phyloP scores from a whole-genome alignment of 148 eudicot genomes.

The Persicaria maculosa region DNA sequence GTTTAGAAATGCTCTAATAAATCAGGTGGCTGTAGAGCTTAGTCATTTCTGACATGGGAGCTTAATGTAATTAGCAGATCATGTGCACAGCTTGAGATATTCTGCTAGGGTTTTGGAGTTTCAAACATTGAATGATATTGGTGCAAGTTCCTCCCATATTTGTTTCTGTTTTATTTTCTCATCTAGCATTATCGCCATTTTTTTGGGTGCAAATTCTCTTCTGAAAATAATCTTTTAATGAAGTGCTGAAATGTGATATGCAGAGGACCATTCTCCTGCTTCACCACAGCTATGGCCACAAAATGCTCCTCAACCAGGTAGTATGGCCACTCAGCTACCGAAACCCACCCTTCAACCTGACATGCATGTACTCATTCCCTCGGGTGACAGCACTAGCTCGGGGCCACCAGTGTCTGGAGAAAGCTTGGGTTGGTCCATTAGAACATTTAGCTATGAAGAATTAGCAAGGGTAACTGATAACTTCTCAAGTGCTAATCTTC shows the following conservation, averaged over 20 bases:
- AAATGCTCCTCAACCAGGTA: not conserved
- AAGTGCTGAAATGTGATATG: conserved; percentile 1
- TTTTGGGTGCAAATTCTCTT: not conserved
- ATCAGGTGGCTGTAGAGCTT: not conserved
- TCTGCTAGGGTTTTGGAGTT: not conserved
- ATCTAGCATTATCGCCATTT: not conserved
- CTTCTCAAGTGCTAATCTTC: conserved; percentile 7
- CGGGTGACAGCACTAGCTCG: not conserved
- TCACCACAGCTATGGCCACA: not conserved
- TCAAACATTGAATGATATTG: not conserved
- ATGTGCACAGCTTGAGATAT: too few relatives aligned
- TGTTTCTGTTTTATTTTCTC: not conserved
- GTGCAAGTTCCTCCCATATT: not conserved
- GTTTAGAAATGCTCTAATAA: not conserved
- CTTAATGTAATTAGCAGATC: not conserved
- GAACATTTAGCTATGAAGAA: conserved; percentile 11
- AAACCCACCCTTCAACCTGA: not conserved
- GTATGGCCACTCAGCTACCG: not conserved
- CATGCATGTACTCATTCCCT: not conserved
- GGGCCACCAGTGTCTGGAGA: conserved; percentile 11
- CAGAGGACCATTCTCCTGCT: conserved; percentile 5
- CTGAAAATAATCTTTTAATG: not conserved
- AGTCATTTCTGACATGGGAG: not conserved
- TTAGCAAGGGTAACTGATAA: not conserved
- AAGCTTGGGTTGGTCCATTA: conserved; percentile 8